Evolutionary conservation across 371 early-diverging fungal species (phyloP), one percentile per base, ranked within the genome.

Genomic region (Rhizopus arrhizus): DNA sequence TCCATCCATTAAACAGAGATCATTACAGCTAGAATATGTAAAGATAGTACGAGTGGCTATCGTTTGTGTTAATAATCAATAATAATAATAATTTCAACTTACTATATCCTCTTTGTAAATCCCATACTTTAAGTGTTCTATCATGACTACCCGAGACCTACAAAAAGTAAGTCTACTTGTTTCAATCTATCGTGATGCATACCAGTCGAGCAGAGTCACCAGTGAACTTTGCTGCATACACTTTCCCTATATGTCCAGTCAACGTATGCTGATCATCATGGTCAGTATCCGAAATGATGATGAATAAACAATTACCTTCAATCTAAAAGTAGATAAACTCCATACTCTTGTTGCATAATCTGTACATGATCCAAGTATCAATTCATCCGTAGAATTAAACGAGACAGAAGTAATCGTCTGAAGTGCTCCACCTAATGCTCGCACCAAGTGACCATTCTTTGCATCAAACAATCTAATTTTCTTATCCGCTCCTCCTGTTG

Each of bases 41-140:
- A 95, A 97, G 61, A 96, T 90, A 0, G 96, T 96, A 53, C 90
- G 86, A 40, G 85, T 82, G 66, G 92, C 89, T 85, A 56, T 15
- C 28, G 22, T 3, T 13, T n/a, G 45, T 22, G 31, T 31, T 3
- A 2, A 13, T 11, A 5, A 12, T 4, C 33, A 22, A 9, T 8
- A n/a, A n/a, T 10, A 43, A 10, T 34, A 33, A 8, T 6, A 29
- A 53, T 38, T 47, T 12, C 10, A 9, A 67, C 89, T 63, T 81
- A 87, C 93, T 92, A 62, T 87, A 88, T 58, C 95, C 96, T 65
- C 85, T 87, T 48, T 86, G 80, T 36, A 95, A 72, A 80, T 98
- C 97, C 97, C 97, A 98, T 4, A 96, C 78, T 77, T 97, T 98
- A 16, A 97, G 81, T 0, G 97, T 95, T 34, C 97, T 83, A 75